Conservation (phyloP, 2,329 filamentous ascomycete genomes). For the Xylariaceae sp. region DNA sequence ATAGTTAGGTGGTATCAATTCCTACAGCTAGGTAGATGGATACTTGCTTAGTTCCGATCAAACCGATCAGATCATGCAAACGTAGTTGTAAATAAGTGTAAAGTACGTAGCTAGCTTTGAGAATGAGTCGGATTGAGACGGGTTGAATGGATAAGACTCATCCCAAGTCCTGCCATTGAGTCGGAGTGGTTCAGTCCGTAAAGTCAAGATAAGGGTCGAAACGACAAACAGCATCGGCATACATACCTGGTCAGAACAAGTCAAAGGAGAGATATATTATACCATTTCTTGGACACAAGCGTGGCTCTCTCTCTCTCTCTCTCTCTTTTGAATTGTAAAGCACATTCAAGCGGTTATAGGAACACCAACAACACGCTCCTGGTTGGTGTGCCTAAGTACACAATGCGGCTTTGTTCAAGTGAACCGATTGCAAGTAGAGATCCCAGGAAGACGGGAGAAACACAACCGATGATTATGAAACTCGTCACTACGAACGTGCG, state of each 20-base stretch:
- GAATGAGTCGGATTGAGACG: neutral
- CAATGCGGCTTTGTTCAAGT: neutral
- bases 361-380: no score
- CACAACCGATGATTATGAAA: neutral
- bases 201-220: no score
- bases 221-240: no score
- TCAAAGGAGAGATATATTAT: neutral
- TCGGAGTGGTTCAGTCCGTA: neutral
- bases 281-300: neutral
- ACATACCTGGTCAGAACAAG: neutral
- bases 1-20: no score
- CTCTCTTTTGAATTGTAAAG: neutral
- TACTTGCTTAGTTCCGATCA: no score
- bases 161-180: neutral
- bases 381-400: no score
- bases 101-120: no score
- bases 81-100: no score
- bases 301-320: neutral
- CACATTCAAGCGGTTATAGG: no score
- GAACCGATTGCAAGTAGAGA: neutral
- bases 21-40: no score
- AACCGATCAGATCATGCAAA: no score
- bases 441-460: neutral
- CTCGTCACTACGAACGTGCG: neutral
- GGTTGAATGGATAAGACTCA: neutral